Evolutionary conservation across 179 eudicot genomes (phyloP).

Genomic region (Silene noctiflora): DNA sequence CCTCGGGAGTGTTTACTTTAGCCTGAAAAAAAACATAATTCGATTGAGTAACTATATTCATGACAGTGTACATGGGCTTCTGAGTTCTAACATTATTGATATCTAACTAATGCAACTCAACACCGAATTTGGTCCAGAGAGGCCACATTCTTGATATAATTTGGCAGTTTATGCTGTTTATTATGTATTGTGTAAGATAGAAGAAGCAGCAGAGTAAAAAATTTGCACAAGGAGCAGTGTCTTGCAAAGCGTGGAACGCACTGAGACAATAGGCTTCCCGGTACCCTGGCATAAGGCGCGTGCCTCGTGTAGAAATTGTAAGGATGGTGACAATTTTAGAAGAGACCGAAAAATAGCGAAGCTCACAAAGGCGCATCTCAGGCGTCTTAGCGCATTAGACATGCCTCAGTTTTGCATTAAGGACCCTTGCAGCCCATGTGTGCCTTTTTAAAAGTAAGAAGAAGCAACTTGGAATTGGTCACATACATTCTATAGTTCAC

Average conservation of each 20-base stretch:
- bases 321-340: too few species aligned
- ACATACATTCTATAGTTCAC: background rate
- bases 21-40: conserved; percentile 42
- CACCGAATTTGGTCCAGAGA: background rate
- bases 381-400: background rate
- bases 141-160: background rate
- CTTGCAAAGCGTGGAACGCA: background rate
- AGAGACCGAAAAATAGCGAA: background rate
- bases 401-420: background rate
- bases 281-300: background rate
- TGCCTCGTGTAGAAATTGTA: background rate
- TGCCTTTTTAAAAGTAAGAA: background rate
- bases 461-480: background rate
- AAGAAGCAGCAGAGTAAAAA: background rate
- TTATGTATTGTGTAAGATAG: background rate
- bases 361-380: background rate
- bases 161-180: background rate
- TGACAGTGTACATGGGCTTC: background rate
- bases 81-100: background rate
- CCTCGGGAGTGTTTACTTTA: conserved; percentile 73
- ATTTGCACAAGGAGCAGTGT: background rate
- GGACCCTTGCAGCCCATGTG: background rate
- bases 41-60: background rate
- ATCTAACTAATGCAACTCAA: background rate
- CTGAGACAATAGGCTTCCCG: background rate